Base-by-base conservation (phyloP, 345 rosid genomes). In the Reutealis trisperma region DNA sequence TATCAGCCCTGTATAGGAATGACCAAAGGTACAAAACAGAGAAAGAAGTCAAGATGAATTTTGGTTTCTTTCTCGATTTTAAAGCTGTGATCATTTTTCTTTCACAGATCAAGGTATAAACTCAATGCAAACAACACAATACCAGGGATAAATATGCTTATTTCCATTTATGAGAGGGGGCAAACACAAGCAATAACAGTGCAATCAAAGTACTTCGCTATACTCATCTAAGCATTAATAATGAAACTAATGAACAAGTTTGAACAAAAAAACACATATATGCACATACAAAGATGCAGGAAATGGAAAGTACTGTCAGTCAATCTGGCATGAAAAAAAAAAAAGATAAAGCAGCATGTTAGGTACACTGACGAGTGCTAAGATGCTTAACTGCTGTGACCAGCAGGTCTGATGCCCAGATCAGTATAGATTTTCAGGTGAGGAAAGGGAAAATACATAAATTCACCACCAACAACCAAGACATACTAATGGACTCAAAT, bases 1-100 rank as follows among this genome's bases (percentile, higher is more conserved):
- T 94, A 84, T 96, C 99, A 79, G 99, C 99, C 93, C 99, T 96
- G 92, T 19, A 22, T 51, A 81, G 72, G 44, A 72, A 77, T 32
- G 63, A 76, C 71, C 58, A 73, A 47, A 51, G 51, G 52, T 52
- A 37, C 74, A 83, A 66, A 73, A 19, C 72, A 73, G 51, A 82
- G 54, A 71, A 73, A 81, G 77, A 81, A 72, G 78, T 66, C 61
- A 60, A 59, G 27, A 73, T 58, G 45, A 67, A n/a, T 49, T 69
- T 18, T 76, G 27, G n/a, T 34, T 34, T 14, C 58, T 32, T 66
- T 32, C 8, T 18, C 62, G 69, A 14, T 30, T 78, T 67, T 73
- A 8, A 67, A 44, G 22, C 67, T 12, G 47, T 1, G 18, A 22
- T 22, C 34, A 78, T 22, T 63, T 63, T 71, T 44, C 52, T 78